Percentiles rank a stretch among this genome's conserved stretches.
phyloP scores from a whole-genome alignment of 2,329 filamentous ascomycete genomes.

The Cyphellophora europaea region DNA sequence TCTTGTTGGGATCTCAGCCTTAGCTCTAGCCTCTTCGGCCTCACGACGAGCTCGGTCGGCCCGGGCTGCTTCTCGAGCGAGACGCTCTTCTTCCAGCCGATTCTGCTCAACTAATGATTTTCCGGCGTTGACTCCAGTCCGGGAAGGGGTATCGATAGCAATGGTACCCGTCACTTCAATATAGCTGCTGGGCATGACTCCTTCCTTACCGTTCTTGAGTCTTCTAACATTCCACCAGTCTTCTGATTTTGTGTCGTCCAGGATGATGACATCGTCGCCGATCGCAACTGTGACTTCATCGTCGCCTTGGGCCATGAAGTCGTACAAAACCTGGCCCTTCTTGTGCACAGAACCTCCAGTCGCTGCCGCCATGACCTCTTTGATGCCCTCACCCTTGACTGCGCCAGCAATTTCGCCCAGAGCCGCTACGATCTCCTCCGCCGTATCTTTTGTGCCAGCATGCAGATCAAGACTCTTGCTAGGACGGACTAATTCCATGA shows the following conservation, averaged over 20 bases:
- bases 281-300: slow-evolving; percentile 89
- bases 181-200: slow-evolving; percentile 93
- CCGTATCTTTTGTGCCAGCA: slow-evolving; percentile 92
- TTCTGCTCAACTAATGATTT: slow-evolving; percentile 69
- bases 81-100: slow-evolving; percentile 67
- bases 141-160: slow-evolving; percentile 39
- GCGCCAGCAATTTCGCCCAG: slow-evolving; percentile 85
- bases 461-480: slow-evolving; percentile 96
- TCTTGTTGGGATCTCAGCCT: slow-evolving; percentile 58
- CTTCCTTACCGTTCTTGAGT: slow-evolving; percentile 85
- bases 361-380: slow-evolving; percentile 77
- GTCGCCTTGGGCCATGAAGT: slow-evolving; percentile 92
- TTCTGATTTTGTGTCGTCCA: slow-evolving; percentile 86
- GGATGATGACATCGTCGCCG: slow-evolving; percentile 80
- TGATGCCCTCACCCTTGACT: slow-evolving; percentile 66
- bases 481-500: slow-evolving; percentile 81
- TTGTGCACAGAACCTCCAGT: slow-evolving; percentile 57
- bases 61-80: slow-evolving; percentile 71
- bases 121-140: slow-evolving; percentile 49
- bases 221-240: slow-evolving; percentile 98
- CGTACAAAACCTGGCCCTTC: slow-evolving; percentile 80
- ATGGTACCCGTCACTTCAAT: slow-evolving; percentile 73
- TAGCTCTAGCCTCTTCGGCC: slow-evolving; percentile 27
- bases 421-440: slow-evolving; percentile 80
- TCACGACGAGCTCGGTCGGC: slow-evolving; percentile 47